These are phyloP conservation scores for Fusarium sacchari DNA, from an alignment of 2,329 filamentous ascomycete genomes.

Conservation along the genomic window DNA sequence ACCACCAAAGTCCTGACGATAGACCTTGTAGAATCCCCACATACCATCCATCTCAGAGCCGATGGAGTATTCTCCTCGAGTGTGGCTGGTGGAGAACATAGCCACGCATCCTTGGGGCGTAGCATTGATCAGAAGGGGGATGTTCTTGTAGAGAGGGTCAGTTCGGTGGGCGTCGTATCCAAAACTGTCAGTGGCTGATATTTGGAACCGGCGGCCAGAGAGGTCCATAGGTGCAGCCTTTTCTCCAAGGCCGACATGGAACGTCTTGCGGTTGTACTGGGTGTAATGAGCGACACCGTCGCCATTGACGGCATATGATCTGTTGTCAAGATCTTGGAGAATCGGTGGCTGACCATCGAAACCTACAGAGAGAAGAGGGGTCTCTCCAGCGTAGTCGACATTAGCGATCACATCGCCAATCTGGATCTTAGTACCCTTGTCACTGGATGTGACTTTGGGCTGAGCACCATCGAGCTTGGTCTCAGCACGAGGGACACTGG, in stretches of 20 bases:
- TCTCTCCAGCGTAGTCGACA: conserved; percentile 65
- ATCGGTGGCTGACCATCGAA: conserved; percentile 62
- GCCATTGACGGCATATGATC: conserved; percentile 73
- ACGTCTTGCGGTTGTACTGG: conserved; percentile 67
- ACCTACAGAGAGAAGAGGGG: conserved; percentile 66
- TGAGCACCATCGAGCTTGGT: conserved; percentile 46
- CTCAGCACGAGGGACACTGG: conserved; percentile 62
- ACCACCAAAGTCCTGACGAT: conserved; percentile 76
- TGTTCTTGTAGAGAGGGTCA: conserved; percentile 80
- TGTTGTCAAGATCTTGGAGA: conserved; percentile 69
- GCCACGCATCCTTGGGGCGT: conserved; percentile 72
- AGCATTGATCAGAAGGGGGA: conserved; percentile 76
- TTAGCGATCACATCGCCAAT: conserved; percentile 61
- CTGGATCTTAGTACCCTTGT: conserved; percentile 54
- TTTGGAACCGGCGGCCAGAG: conserved; percentile 70
- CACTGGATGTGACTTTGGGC: conserved; percentile 45
- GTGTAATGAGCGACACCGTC: conserved; percentile 73
- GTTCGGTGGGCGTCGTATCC: conserved; percentile 77
- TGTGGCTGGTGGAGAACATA: conserved; percentile 74
- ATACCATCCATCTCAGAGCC: conserved; percentile 80
- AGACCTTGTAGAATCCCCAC: conserved; percentile 80
- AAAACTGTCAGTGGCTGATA: conserved; percentile 77
- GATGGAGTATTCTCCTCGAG: conserved; percentile 71
- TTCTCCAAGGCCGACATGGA: conserved; percentile 77
- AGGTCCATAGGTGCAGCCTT: conserved; percentile 80